Evolutionary conservation across 1,284 basidiomycete genomes (phyloP), one percentile per base, ranked within the genome.

Genomic region (Omphalotus olearius): DNA sequence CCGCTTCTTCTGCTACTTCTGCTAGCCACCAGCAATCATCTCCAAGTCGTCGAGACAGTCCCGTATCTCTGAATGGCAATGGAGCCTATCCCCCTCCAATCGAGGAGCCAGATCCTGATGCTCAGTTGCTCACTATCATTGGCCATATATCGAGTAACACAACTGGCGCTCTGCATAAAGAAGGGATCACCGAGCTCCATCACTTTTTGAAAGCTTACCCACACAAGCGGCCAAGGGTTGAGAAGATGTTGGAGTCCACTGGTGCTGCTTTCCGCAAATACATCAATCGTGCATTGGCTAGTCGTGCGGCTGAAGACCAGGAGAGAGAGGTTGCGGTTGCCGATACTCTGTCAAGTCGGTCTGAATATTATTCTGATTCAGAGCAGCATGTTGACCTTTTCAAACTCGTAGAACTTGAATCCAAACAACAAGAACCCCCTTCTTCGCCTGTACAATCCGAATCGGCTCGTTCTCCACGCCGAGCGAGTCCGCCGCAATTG

Each of bases 181-280:
- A 94, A 69, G 93, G 93, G 4, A 95, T 99, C 53, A 94, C 92
- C n/a, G 93, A 95, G 60, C 73, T 99, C 38, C 93, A 98, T 65
- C 87, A 94, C 42, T 98, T 95, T 74, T 72, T 97, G 61, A 96
- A 96, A 69, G 84, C 85, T 26, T 85, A 98, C 63, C 96, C 95
- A 0, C 88, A 93, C 59, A 94, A 95, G 66, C 82, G 86, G 62
- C 73, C 80, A 4, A 85, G 88, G 53, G 91, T 98, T 14, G 91
- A 94, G 59, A 86, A 90, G 62, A 79, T 93, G 70, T 73, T 93
- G 4, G 88, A 92, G 62, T 81, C 85, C 2, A 91, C 90, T 1
- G 88, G 88, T 1, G 78, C 88, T 23, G 86, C 86, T 1, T 92
- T 92, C 72, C 77, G 85, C 50, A 91, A 91, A 65, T 92, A 92